Evolutionary conservation across 2,329 filamentous ascomycete species (phyloP).

Genomic region (Colletotrichum sojae): DNA sequence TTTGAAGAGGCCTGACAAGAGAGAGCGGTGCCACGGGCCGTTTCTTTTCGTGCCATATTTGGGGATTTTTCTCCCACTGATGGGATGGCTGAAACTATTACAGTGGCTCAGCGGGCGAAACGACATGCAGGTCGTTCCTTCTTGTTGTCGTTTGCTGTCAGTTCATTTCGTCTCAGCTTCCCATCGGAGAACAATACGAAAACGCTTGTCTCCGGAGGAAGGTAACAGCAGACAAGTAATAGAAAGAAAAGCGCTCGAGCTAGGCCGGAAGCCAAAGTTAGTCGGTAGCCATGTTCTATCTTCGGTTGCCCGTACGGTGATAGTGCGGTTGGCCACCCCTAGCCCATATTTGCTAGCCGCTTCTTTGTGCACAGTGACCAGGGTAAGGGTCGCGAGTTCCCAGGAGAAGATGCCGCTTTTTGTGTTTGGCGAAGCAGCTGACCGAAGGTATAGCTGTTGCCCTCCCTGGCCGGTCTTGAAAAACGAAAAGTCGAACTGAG

Average conservation of each 20-base stretch:
- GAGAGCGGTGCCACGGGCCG: neutral
- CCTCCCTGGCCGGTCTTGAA: too few relatives aligned
- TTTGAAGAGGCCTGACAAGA: constrained; percentile 1
- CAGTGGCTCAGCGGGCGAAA: constrained; percentile 6
- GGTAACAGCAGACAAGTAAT: neutral
- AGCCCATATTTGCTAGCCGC: neutral
- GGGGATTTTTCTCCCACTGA: constrained; percentile 2
- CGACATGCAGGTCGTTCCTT: constrained; percentile 1
- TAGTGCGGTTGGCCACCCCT: neutral
- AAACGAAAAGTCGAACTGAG: too few relatives aligned
- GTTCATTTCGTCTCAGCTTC: neutral
- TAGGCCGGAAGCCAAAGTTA: constrained; percentile 12
- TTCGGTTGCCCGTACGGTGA: neutral
- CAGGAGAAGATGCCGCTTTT: neutral
- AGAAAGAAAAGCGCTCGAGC: neutral
- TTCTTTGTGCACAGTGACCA: constrained; percentile 11
- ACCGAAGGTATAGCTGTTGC: too few relatives aligned
- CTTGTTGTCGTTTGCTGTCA: too few relatives aligned
- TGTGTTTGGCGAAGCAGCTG: too few relatives aligned
- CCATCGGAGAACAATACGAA: neutral
- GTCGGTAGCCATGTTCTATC: neutral
- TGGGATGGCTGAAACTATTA: constrained; percentile 13
- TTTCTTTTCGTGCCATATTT: constrained; percentile 22
- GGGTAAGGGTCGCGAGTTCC: neutral
- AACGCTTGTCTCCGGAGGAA: neutral